Conservation (phyloP, 805 yeast genomes). For the Wickerhamiella brachini region DNA sequence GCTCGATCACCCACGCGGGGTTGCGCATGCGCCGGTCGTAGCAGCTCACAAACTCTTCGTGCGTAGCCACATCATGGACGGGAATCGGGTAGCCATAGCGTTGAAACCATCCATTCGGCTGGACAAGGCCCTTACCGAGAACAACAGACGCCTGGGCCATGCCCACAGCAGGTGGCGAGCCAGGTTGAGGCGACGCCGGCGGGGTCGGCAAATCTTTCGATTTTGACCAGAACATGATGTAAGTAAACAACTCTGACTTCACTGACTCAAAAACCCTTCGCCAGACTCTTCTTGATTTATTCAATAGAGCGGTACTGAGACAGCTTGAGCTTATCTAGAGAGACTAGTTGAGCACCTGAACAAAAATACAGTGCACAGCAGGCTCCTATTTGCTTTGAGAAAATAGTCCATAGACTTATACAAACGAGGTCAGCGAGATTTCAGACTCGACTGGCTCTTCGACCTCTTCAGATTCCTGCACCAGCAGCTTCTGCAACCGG, state of each 20-base stretch:
- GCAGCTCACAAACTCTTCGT: constrained; percentile 70
- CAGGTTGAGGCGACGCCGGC: not conserved
- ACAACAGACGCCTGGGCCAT: not conserved
- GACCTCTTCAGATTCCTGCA: constrained; percentile 5
- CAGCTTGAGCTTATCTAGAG: too few relatives aligned
- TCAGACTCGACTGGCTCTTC: constrained; percentile 21
- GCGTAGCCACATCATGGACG: constrained; percentile 61
- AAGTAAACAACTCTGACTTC: too few relatives aligned
- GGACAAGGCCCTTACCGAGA: constrained; percentile 23
- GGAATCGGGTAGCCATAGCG: constrained; percentile 95
- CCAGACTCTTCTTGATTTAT: too few relatives aligned
- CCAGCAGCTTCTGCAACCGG: constrained; percentile 11
- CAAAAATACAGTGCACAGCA: too few relatives aligned
- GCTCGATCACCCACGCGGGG: constrained; percentile 73
- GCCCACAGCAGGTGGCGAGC: not conserved
- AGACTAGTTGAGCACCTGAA: too few relatives aligned
- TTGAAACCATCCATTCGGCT: constrained; percentile 67
- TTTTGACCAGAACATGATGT: constrained; percentile 1
- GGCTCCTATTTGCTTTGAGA: too few relatives aligned
- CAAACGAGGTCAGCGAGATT: constrained; percentile 40
- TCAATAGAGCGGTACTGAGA: too few relatives aligned
- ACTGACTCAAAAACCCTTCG: too few relatives aligned
- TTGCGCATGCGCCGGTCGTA: constrained; percentile 74
- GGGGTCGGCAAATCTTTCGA: not conserved
- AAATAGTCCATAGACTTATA: too few relatives aligned